Evolutionary conservation across 306 rosid genomes (phyloP).

Genomic region (Malus fusca): DNA sequence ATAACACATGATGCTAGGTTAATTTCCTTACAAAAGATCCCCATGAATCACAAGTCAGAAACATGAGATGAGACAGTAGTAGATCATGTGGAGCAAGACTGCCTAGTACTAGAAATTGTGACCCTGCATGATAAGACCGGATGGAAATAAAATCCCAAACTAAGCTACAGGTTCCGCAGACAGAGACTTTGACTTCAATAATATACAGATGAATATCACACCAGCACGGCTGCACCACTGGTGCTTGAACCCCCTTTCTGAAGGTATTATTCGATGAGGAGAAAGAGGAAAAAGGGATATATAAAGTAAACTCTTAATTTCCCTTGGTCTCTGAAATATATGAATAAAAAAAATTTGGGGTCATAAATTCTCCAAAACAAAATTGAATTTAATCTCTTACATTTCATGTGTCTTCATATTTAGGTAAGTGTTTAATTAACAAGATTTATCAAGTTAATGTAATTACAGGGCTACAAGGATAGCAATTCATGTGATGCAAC

Average conservation of each 20-base stretch:
- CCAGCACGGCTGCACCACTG: not conserved
- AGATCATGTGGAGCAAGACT: not conserved
- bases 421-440: not conserved
- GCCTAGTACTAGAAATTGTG: not conserved
- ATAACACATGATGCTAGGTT: conserved; percentile 16
- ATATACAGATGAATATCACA: not conserved
- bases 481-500: not conserved
- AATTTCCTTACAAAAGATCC: not conserved
- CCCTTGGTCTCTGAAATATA: not conserved
- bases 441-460: not conserved
- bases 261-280: not conserved
- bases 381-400: not conserved
- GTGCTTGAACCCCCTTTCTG: not conserved
- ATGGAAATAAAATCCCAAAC: not conserved
- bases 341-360: not conserved
- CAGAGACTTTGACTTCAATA: not conserved
- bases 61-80: not conserved
- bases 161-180: not conserved
- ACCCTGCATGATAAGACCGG: not conserved
- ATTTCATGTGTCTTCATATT: not conserved
- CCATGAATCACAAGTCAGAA: not conserved
- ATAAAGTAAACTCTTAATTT: not conserved
- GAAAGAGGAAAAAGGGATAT: not conserved
- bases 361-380: not conserved
- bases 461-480: not conserved